Evolutionary conservation across 768 basidiomycete genomes (phyloP).

Genomic region (Cystobasidium ongulense): DNA sequence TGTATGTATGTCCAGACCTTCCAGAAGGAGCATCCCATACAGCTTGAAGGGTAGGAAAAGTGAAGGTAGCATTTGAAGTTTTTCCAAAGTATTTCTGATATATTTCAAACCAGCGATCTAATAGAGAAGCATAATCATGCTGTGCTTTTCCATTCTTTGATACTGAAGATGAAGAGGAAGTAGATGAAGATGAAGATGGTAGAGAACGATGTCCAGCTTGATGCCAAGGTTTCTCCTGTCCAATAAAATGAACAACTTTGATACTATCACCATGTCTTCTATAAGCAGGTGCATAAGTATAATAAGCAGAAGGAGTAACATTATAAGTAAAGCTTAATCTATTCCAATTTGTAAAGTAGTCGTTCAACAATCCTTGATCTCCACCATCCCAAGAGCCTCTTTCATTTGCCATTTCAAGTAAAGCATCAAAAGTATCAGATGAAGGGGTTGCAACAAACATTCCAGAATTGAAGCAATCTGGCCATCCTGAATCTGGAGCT

Average conservation of each 20-base stretch:
- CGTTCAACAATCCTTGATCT: conserved; percentile 95
- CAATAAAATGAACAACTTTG: conserved; percentile 84
- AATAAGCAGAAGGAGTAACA: conserved; percentile 86
- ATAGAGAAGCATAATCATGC: conserved; percentile 70
- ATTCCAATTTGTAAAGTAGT: conserved; percentile 68
- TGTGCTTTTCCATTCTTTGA: conserved; percentile 42
- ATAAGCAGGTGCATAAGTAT: conserved; percentile 82
- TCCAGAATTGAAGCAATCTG: conserved; percentile 98
- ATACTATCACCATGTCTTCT: conserved; percentile 83
- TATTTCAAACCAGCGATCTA: conserved; percentile 81
- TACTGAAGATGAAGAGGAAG: conserved; percentile 45
- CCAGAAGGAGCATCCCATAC: conserved; percentile 22
- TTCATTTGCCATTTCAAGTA: conserved; percentile 61
- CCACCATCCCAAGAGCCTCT: conserved; percentile 65
- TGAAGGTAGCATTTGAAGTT: conserved; percentile 44
- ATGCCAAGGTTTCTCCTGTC: conserved; percentile 91
- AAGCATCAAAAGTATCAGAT: conserved; percentile 68
- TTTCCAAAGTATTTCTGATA: conserved; percentile 80
- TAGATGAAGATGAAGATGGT: conserved; percentile 32
- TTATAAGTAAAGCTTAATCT: conserved; percentile 95
- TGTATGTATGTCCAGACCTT: conserved; percentile 10
- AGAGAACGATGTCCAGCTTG: conserved; percentile 32
- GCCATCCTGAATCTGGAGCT: conserved; percentile 96
- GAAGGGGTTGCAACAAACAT: conserved; percentile 78
- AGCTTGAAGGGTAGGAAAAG: conserved; percentile 42